Percentiles rank a stretch among this genome's conserved stretches.
Evolutionary conservation across 352 stramenopile species (phyloP).

Genomic region (Hyaloperonospora brassicae): DNA sequence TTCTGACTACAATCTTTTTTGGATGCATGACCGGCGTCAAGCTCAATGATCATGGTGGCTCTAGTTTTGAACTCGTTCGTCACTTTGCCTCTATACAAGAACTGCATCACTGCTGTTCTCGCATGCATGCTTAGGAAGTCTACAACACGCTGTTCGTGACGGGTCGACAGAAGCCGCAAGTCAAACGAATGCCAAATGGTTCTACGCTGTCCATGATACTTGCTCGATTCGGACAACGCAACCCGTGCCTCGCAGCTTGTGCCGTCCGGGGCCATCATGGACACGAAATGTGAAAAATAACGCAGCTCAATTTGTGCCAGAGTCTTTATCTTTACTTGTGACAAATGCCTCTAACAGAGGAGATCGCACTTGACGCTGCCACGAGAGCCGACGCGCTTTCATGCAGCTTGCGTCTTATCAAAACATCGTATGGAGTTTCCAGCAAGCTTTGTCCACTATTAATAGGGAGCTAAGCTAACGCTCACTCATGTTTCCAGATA

Average conservation of each 20-base stretch:
- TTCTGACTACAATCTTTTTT: no score
- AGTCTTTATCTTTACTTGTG: constrained; percentile 59
- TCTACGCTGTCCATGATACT: no score
- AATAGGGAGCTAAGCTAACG: constrained; percentile 55
- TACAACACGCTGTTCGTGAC: no score
- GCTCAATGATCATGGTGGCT: no score
- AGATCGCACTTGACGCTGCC: constrained; percentile 41
- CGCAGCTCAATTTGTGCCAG: constrained; percentile 30
- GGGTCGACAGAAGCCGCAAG: no score
- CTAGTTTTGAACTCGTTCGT: no score
- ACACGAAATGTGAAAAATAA: constrained; percentile 2
- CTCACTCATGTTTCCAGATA: no score
- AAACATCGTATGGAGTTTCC: constrained; percentile 41
- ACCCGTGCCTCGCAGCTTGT: constrained; percentile 29
- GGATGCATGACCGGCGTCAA: no score
- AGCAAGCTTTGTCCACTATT: constrained; percentile 62
- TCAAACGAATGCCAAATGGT: no score
- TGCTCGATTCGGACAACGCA: constrained; percentile 26
- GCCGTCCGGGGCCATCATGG: constrained; percentile 11
- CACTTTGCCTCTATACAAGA: no score
- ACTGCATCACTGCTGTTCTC: no score
- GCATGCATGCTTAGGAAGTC: no score
- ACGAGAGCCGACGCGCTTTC: constrained; percentile 16
- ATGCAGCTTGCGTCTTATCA: constrained; percentile 21
- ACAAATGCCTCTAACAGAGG: constrained; percentile 53